phyloP scores from a whole-genome alignment of 1,284 basidiomycete genomes.

The Sanghuangporus baumii region DNA sequence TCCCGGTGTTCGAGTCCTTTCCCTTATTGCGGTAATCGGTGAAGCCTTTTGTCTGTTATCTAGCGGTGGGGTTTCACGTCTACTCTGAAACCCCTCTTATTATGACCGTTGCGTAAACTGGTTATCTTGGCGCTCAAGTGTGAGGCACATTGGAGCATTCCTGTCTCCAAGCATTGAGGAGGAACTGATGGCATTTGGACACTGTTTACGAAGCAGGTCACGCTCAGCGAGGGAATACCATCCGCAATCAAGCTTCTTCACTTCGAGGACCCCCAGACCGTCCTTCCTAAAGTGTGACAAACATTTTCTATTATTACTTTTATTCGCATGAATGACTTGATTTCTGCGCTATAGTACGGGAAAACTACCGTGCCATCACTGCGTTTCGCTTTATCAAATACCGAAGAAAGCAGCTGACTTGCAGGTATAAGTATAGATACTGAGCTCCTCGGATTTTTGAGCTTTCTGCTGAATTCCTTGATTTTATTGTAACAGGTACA shows the following conservation, averaged over 20 bases:
- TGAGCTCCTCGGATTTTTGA: not conserved
- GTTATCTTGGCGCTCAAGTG: not conserved
- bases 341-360: not conserved
- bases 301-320: not conserved
- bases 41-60: not conserved
- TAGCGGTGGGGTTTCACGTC: not conserved
- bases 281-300: slow-evolving; percentile 14
- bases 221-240: not conserved
- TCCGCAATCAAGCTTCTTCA: not conserved
- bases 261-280: slow-evolving; percentile 12
- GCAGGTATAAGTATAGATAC: not conserved
- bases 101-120: not conserved
- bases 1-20: not conserved
- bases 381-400: not conserved
- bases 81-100: not conserved
- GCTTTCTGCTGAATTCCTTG: not conserved
- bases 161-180: not conserved
- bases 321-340: not conserved
- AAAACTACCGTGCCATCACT: not conserved
- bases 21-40: not conserved
- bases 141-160: not conserved
- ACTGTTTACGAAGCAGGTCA: not conserved
- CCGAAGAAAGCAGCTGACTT: not conserved
- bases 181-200: not conserved
- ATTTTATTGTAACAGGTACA: not conserved